phyloP scores from a whole-genome alignment of 2,329 filamentous ascomycete genomes.

The Neophaeococcomyces mojaviensis region DNA sequence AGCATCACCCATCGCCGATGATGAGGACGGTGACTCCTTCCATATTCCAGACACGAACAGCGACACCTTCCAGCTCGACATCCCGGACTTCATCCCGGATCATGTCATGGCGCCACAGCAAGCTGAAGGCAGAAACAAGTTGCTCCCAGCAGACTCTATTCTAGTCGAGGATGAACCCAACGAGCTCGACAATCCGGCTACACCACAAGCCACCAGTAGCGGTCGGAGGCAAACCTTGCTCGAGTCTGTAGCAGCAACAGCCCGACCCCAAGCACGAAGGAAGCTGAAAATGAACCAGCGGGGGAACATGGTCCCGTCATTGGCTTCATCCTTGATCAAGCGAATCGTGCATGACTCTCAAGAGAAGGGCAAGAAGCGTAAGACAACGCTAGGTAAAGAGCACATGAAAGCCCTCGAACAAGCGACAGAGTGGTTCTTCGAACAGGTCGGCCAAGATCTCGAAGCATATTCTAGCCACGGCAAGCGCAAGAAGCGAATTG shows the following conservation, averaged over 20 bases:
- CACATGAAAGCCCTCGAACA: conserved; percentile 67
- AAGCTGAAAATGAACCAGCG: conserved; percentile 53
- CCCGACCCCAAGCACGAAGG: conserved; percentile 25
- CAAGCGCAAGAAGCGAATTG: conserved; percentile 67
- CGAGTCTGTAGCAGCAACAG: conserved; percentile 28
- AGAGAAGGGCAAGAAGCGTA: conserved; percentile 57
- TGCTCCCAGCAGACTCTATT: not conserved
- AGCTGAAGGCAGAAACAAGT: not conserved
- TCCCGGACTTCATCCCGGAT: not conserved
- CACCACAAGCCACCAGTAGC: not conserved
- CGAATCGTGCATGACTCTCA: conserved; percentile 33
- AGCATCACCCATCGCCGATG: conserved; percentile 24
- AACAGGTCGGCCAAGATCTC: conserved; percentile 75
- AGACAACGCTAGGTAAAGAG: conserved; percentile 64
- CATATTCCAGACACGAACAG: conserved; percentile 30
- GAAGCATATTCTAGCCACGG: conserved; percentile 74
- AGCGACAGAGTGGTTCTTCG: conserved; percentile 86
- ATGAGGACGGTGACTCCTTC: conserved; percentile 24
- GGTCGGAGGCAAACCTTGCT: conserved; percentile 17
- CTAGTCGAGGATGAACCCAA: not conserved
- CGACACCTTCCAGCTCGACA: conserved; percentile 19
- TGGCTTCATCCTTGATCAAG: conserved; percentile 69
- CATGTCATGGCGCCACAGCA: not conserved
- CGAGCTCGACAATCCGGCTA: conserved; percentile 27
- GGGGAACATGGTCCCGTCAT: conserved; percentile 66